phyloP scores from a whole-genome alignment of 2,329 filamentous ascomycete species.

The Stachybotrys chartarum region DNA sequence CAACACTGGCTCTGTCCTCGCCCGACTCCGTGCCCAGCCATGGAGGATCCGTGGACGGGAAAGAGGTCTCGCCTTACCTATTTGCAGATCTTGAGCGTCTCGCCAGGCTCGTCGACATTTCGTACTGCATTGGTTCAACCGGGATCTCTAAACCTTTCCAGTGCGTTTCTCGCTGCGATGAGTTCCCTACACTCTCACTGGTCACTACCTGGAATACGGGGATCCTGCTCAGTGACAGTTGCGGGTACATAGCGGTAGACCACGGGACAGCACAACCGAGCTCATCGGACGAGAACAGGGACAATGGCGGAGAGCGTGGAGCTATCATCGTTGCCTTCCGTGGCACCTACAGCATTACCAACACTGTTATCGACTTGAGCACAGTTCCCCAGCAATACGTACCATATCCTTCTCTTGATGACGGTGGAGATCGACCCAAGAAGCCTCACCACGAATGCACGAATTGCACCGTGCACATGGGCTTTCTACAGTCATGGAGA shows the following conservation, averaged over 20 bases:
- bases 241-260: constrained; percentile 89
- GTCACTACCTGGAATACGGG: constrained; percentile 88
- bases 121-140: constrained; percentile 84
- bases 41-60: background rate
- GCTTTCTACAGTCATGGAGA: constrained; percentile 81
- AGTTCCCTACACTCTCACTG: constrained; percentile 75
- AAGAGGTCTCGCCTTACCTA: constrained; percentile 50
- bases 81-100: constrained; percentile 81
- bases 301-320: constrained; percentile 8
- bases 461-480: constrained; percentile 89
- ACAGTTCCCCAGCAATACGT: constrained; percentile 86
- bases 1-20: background rate
- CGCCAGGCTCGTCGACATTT: constrained; percentile 85
- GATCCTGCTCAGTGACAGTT: constrained; percentile 77
- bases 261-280: constrained; percentile 32
- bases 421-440: constrained; percentile 25
- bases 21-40: background rate
- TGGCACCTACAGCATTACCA: constrained; percentile 88
- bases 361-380: constrained; percentile 84
- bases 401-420: constrained; percentile 64
- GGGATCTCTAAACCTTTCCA: constrained; percentile 78
- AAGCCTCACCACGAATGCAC: constrained; percentile 52
- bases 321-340: constrained; percentile 81
- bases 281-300: constrained; percentile 7
- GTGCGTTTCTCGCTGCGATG: constrained; percentile 76